Base-by-base conservation (phyloP, 257 asterid genomes). In the Hygrophila difformis region DNA sequence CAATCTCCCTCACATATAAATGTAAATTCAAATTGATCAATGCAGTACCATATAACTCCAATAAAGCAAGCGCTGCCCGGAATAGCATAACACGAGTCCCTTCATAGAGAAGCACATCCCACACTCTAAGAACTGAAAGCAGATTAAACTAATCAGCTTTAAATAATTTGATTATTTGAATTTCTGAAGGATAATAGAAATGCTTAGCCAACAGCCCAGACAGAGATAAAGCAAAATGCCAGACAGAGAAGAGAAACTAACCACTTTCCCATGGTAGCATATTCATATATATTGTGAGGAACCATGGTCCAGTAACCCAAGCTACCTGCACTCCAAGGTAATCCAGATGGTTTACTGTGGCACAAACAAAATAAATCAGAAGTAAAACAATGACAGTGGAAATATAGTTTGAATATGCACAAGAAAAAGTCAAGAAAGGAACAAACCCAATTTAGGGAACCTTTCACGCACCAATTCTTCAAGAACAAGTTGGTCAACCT, bases 241-340 rank as follows among this genome's bases (percentile, higher is more conserved):
- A 31, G 52, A 48, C 69, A 56, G 39, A 68, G 56, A n/a, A n/a
- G n/a, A 66, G 77, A 66, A 70, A 51, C 93, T 66, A 64, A 91
- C 98, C 98, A 62, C 96, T 86, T 80, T 91, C 98, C 98, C 98
- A 91, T 18, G 98, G 96, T 73, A 91, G 98, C 98, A 91, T 91
- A 72, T 91, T 91, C 94, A 89, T 79, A 67, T 71, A 89, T 62
- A 84, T 75, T 5, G 96, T 72, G 66, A 89, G 96, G 84, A 91
- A 91, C 96, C 98, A 91, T 5, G 96, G 96, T 44, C 93, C 92
- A 44, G 93, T 68, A 41, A 91, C 98, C 98, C 98, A 91, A 24
- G 93, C 93, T 58, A 82, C 96, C 75, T 91, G 94, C 57, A 91
- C 95, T 63, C 98, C 98, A 56, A 91, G 74, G 76, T 86, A 91